Conservation (phyloP, 345 rosid species). For the Citrus sinensis region DNA sequence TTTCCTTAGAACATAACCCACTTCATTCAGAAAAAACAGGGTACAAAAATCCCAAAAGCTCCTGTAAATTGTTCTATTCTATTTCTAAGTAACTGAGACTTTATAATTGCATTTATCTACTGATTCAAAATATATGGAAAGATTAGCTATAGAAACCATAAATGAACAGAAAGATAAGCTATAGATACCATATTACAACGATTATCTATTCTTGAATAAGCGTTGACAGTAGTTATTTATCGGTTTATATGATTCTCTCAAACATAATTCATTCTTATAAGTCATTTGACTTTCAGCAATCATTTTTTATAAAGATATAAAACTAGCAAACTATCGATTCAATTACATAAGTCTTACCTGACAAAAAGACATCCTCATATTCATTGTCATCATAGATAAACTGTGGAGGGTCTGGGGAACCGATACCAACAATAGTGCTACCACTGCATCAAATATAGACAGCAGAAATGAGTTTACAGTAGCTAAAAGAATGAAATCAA, state of each 20-base stretch:
- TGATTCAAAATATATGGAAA: background rate
- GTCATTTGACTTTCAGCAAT: background rate
- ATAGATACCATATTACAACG: background rate
- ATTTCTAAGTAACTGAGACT: background rate
- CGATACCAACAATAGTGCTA: constrained; percentile 91
- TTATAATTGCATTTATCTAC: background rate
- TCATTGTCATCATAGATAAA: constrained; percentile 77
- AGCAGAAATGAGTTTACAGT: background rate
- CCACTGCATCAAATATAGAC: constrained; percentile 52
- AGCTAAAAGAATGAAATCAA: background rate
- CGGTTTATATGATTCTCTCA: background rate
- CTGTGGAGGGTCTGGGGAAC: constrained; percentile 94
- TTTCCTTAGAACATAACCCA: background rate
- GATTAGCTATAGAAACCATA: background rate
- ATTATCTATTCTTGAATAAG: background rate
- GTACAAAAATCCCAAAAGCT: background rate
- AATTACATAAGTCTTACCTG: constrained; percentile 48
- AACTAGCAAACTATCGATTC: background rate
- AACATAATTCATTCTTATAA: constrained; percentile 1
- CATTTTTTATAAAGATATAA: background rate
- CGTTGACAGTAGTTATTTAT: background rate
- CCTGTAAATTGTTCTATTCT: background rate
- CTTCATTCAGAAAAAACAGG: background rate
- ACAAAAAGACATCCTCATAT: constrained; percentile 74
- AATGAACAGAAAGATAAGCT: background rate